Evolutionary conservation across 108 stramenopile species (phyloP).

Genomic region (Skeletonema marinoi): DNA sequence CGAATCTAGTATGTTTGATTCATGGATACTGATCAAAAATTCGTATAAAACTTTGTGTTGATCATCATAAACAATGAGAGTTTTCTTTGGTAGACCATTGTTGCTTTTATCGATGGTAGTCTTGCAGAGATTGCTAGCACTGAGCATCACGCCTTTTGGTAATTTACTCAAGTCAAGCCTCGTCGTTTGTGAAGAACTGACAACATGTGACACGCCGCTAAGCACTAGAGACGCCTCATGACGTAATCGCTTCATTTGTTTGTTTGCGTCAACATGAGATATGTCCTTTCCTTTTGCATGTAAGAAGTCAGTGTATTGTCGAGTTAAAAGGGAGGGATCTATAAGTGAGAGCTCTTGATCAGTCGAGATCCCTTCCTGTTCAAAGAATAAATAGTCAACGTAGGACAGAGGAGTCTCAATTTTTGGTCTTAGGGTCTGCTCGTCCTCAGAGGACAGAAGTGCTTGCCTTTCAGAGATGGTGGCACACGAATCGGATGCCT

Average conservation of each 20-base stretch:
- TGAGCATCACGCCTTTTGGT: conserved; percentile 18
- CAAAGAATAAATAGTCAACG: conserved; percentile 21
- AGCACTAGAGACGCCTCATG: conserved; percentile 3
- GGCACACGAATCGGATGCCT: not conserved
- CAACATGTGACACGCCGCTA: not conserved
- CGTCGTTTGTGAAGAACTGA: not conserved
- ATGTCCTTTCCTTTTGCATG: not conserved
- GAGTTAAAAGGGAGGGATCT: conserved; percentile 4
- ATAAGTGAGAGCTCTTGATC: conserved; percentile 11
- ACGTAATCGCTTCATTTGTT: not conserved
- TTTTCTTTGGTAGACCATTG: conserved; percentile 28
- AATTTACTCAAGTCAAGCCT: conserved; percentile 3
- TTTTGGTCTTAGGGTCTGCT: not conserved
- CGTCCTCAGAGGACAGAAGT: no score
- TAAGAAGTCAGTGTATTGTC: conserved; percentile 13
- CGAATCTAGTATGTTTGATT: conserved; percentile 19
- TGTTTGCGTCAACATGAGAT: conserved; percentile 4
- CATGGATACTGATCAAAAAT: conserved; percentile 21
- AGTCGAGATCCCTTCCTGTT: conserved; percentile 11
- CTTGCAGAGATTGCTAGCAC: conserved; percentile 15
- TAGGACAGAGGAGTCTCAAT: conserved; percentile 23
- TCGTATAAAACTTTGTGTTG: conserved; percentile 32
- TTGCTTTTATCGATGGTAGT: conserved; percentile 9
- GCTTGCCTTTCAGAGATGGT: no score
- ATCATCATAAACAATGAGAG: conserved; percentile 16